Conservation (phyloP, 306 rosid species). For the Mimosa pudica region DNA sequence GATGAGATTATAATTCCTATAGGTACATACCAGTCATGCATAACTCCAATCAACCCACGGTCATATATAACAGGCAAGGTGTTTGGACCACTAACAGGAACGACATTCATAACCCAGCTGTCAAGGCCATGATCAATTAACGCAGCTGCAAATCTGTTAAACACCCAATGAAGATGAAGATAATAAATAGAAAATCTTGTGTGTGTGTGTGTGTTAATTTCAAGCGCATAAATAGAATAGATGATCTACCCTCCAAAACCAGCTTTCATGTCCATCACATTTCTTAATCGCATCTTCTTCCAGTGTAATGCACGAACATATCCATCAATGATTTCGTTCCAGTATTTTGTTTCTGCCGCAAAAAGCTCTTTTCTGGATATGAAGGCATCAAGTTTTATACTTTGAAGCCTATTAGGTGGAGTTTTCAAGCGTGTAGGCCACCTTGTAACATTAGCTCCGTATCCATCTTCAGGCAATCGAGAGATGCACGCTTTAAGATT, state of each 20-base stretch:
- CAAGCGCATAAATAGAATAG: constrained; percentile 20
- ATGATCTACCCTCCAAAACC: constrained; percentile 92
- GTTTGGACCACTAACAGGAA: constrained; percentile 91
- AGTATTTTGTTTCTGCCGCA: constrained; percentile 80
- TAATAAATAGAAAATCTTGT: constrained; percentile 18
- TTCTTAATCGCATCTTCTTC: constrained; percentile 76
- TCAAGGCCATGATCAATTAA: constrained; percentile 59
- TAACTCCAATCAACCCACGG: constrained; percentile 92
- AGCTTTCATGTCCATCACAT: constrained; percentile 97
- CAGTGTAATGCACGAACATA: constrained; percentile 65
- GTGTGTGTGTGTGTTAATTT: not conserved
- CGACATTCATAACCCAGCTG: constrained; percentile 94
- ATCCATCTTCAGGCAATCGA: constrained; percentile 71
- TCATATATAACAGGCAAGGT: constrained; percentile 93
- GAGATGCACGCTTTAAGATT: constrained; percentile 87
- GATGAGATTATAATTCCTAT: not conserved
- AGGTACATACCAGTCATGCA: constrained; percentile 84
- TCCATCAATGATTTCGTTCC: constrained; percentile 66
- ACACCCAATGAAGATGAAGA: constrained; percentile 32
- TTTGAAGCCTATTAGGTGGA: constrained; percentile 89
- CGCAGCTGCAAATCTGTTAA: constrained; percentile 88
- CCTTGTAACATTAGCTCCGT: constrained; percentile 57
- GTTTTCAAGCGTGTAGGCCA: constrained; percentile 88
- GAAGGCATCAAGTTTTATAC: constrained; percentile 74
- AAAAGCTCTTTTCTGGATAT: constrained; percentile 88